Percentiles rank a stretch among this genome's conserved stretches.
Conservation (phyloP, 2,329 filamentous ascomycete genomes). For the Fusarium paranaense region DNA sequence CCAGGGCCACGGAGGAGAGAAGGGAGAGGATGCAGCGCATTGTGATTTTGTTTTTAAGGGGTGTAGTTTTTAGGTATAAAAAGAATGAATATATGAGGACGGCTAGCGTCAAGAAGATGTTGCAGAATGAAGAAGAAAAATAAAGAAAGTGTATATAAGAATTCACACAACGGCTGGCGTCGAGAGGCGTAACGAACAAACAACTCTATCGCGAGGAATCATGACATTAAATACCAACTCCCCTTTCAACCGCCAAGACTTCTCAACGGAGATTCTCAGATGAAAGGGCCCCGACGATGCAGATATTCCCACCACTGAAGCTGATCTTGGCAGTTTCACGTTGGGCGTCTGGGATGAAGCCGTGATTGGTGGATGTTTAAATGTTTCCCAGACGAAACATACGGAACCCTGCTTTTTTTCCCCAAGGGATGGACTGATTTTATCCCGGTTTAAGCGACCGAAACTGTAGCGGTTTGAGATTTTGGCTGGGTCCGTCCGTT, state of each 20-base stretch:
- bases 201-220: not conserved
- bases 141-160: not conserved
- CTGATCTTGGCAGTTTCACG: slow-evolving; percentile 31
- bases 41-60: not conserved
- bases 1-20: slow-evolving; percentile 52
- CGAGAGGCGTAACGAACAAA: slow-evolving; percentile 18
- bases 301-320: slow-evolving; percentile 39
- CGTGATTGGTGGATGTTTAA: slow-evolving; percentile 34
- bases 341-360: slow-evolving; percentile 14
- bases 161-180: slow-evolving; percentile 10
- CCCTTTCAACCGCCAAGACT: not conserved
- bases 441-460: slow-evolving; percentile 29
- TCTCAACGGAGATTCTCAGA: not conserved
- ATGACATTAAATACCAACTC: slow-evolving; percentile 24
- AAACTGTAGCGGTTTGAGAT: slow-evolving; percentile 28
- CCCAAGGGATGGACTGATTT: slow-evolving; percentile 1
- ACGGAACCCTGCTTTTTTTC: not conserved
- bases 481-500: slow-evolving; percentile 1
- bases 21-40: slow-evolving; percentile 43
- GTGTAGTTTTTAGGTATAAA: not conserved
- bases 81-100: slow-evolving; percentile 2
- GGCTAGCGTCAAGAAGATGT: slow-evolving; percentile 1
- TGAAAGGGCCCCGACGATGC: slow-evolving; percentile 5
- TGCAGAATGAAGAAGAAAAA: not conserved
- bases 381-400: slow-evolving; percentile 10